These are phyloP conservation scores for Trichophyton mentagrophytes DNA, from an alignment of 2,329 filamentous ascomycete species.

Conservation along the genomic window DNA sequence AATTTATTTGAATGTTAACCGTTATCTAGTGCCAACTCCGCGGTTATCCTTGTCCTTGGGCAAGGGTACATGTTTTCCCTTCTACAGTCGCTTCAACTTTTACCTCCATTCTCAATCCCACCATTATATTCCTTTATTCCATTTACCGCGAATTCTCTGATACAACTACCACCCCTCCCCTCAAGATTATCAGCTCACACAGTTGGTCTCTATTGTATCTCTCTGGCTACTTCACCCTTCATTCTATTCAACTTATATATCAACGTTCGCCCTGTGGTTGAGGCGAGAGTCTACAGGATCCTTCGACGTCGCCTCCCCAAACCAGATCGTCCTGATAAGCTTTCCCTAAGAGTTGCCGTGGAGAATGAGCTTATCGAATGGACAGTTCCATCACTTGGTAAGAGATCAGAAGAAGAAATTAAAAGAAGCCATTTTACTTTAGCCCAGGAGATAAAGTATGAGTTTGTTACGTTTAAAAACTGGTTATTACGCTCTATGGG, in stretches of 20 bases:
- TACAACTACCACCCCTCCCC: slow-evolving; percentile 23
- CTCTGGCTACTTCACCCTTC: slow-evolving; percentile 26
- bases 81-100: slow-evolving; percentile 31
- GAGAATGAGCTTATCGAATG: slow-evolving; percentile 34
- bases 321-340: slow-evolving; percentile 28
- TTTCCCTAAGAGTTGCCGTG: slow-evolving; percentile 31
- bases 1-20: slow-evolving; percentile 13
- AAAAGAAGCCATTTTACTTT: slow-evolving; percentile 26
- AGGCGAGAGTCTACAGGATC: slow-evolving; percentile 29
- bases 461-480: slow-evolving; percentile 20
- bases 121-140: slow-evolving; percentile 25
- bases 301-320: slow-evolving; percentile 32
- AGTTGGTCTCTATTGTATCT: slow-evolving; percentile 18
- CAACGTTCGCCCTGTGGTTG: slow-evolving; percentile 26
- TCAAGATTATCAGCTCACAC: slow-evolving; percentile 18
- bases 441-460: slow-evolving; percentile 26
- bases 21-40: slow-evolving; percentile 21
- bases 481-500: slow-evolving; percentile 25
- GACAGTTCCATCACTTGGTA: slow-evolving; percentile 30
- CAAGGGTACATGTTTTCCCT: slow-evolving; percentile 33
- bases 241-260: slow-evolving; percentile 25
- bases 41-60: slow-evolving; percentile 27
- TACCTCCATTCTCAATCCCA: slow-evolving; percentile 24
- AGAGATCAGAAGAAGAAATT: slow-evolving; percentile 29
- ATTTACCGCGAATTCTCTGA: slow-evolving; percentile 24